Base-by-base conservation (phyloP, 192 early-diverging fungal genomes). In the Coemansia reversa region DNA sequence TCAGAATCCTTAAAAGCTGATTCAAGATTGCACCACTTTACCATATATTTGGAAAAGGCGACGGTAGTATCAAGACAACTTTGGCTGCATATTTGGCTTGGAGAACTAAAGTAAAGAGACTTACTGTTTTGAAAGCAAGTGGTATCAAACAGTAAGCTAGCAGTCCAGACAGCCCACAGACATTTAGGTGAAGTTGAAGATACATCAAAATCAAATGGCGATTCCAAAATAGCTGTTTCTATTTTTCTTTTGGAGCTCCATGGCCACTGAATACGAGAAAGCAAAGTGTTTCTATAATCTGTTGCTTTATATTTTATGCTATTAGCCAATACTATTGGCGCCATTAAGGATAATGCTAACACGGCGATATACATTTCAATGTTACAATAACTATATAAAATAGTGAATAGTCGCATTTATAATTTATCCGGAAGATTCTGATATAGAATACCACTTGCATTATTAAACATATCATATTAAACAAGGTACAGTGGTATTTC, bases 81-180 rank as follows among this genome's bases (percentile, higher is more conserved):
- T 1, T 57, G 64, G 16, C 39, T 59, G 59, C 78, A 81, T 57
- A 81, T 51, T 47, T 65, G 52, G 11, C 78, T 73, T 16, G 72
- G 69, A 0, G 71, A 51, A 63, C 66, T 72, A 58, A 81, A 81
- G 25, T 81, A 81, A 14, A 81, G 30, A 1, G 65, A 71, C 19
- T 74, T 66, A 25, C 58, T 60, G 32, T 11, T 56, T 35, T 75
- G 62, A 35, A 65, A 75, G 51, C 72, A 75, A 9, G 62, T 19
- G 14, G 65, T 69, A 55, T 81, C 59, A 22, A 75, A 81, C 29
- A 52, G 67, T 0, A 49, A 55, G 32, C 47, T 45, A 27, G 67
- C 56, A 0, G 49, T 55, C 30, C 62, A 33, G 6, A 33, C 69
- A 9, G 72, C 69, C 61, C 63, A 61, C 24, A 81, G 49, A 22